Evolutionary conservation across 148 eudicot species (phyloP).

Genomic region (Agrostemma githago): DNA sequence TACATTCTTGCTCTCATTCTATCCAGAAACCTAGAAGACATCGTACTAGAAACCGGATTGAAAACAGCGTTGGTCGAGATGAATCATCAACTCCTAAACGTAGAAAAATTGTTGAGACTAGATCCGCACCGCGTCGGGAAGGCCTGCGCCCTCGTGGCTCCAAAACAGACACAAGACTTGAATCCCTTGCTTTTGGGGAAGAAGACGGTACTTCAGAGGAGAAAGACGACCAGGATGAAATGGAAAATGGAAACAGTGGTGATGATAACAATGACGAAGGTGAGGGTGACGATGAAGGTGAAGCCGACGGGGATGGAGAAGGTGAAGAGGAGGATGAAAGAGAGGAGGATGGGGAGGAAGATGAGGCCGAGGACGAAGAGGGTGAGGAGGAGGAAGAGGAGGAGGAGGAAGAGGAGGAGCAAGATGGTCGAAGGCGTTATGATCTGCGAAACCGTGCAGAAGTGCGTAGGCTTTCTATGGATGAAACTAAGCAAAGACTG

Average conservation of each 20-base stretch:
- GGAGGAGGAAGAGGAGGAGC: conserved; percentile 83
- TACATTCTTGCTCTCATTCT: conserved; percentile 9
- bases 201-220: conserved; percentile 76
- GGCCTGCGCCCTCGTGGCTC: conserved; percentile 87
- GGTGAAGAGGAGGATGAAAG: conserved; percentile 33
- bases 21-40: conserved; percentile 58
- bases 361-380: conserved; percentile 65
- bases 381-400: conserved; percentile 86
- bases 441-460: conserved; percentile 93
- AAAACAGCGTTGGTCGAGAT: conserved; percentile 47
- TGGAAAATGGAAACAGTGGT: conserved; percentile 63
- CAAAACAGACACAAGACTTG: conserved; percentile 39
- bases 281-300: conserved; percentile 52
- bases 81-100: conserved; percentile 44
- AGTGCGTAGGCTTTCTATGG: conserved; percentile 76
- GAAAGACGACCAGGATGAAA: conserved; percentile 55
- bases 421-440: conserved; percentile 83
- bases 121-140: conserved; percentile 65
- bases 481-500: conserved; percentile 77
- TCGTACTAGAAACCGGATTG: conserved; percentile 59
- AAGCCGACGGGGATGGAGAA: conserved; percentile 44
- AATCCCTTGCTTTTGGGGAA: conserved; percentile 45
- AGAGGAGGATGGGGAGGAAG: conserved; percentile 47
- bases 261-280: conserved; percentile 52
- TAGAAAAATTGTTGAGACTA: conserved; percentile 35